Evolutionary conservation across 352 stramenopile species (phyloP), one percentile per base, ranked within the genome.

Genomic region (Globisporangium barbulae): DNA sequence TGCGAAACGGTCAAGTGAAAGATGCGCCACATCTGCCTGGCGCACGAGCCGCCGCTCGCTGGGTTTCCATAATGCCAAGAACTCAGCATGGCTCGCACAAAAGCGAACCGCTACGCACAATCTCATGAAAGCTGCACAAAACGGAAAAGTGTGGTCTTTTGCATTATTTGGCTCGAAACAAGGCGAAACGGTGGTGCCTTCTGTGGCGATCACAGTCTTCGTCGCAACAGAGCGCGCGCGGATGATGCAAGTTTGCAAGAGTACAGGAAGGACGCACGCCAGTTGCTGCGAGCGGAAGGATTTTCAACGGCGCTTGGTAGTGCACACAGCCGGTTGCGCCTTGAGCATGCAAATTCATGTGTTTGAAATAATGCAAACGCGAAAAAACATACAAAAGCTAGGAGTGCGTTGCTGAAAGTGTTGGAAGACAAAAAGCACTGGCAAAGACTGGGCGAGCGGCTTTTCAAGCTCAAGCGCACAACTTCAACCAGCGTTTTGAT

Each of bases 1-100:
- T 35, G 35, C 37, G 33, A 35, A 59, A 59, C 33, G 33, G 53
- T 39, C 28, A 42, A 57, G 21, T 41, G 21, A 47, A 33, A 42
- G 52, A 41, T 41, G 35, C 21, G 54, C 21, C 54, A 50, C 54
- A 50, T 60, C 54, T 60, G 54, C 22, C 13, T 48, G 53, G 33
- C 33, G 53, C 44, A 30, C 41, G 52, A 9, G 22, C 13, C 13
- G 39, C 39, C 39, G 13, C 5, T 45, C 39, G 39, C 15, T 45
- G 4, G 35, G 7, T 15, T 15, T 9, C 10, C 35, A 12, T 9
- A 9, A 37, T 37, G 28, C 30, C 33, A 44, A 39, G 17, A 58
- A 30, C 52, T 28, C 25, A 28, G 25, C 25, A 28, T 28, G 25
- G 25, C 25, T 28, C 25, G n/a, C 25, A 2, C 25, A 28, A 28